phyloP scores from a whole-genome alignment of 345 rosid genomes.

The Conringia planisiliqua region DNA sequence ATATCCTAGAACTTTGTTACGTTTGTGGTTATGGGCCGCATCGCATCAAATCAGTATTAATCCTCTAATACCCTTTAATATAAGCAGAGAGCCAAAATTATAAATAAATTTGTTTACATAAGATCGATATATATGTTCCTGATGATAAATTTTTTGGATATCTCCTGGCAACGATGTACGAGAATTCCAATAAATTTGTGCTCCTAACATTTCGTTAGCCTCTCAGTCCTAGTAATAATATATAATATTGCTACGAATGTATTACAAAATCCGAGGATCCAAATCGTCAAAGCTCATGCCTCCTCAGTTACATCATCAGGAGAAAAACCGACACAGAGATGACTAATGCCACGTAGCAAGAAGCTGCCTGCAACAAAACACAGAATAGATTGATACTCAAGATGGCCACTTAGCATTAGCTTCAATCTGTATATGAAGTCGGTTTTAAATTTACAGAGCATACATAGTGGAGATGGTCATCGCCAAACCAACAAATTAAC shows the following conservation, averaged over 20 bases:
- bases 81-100: neutral
- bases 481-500: neutral
- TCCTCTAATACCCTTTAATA: neutral
- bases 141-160: neutral
- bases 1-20: neutral
- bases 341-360: conserved; percentile 28
- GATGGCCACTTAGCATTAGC: neutral
- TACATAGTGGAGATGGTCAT: neutral
- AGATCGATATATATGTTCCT: neutral
- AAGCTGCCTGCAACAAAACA: conserved; percentile 41
- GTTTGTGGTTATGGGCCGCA: neutral
- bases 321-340: conserved; percentile 35
- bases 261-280: conserved; percentile 13
- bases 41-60: neutral
- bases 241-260: conserved; percentile 1
- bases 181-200: conserved; percentile 13
- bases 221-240: conserved; percentile 11
- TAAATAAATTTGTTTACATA: conserved; percentile 10
- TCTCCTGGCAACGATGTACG: conserved; percentile 4
- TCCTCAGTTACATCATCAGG: conserved; percentile 29
- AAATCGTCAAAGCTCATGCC: conserved; percentile 11
- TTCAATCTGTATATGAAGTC: neutral
- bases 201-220: conserved; percentile 16
- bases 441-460: neutral
- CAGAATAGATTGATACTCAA: neutral